A percentile compares a stretch with the other conserved stretches of the same genome.
Conservation (phyloP, 225 moss, liverwort and hornwort species). For the Pseudisothecium myosuroides region DNA sequence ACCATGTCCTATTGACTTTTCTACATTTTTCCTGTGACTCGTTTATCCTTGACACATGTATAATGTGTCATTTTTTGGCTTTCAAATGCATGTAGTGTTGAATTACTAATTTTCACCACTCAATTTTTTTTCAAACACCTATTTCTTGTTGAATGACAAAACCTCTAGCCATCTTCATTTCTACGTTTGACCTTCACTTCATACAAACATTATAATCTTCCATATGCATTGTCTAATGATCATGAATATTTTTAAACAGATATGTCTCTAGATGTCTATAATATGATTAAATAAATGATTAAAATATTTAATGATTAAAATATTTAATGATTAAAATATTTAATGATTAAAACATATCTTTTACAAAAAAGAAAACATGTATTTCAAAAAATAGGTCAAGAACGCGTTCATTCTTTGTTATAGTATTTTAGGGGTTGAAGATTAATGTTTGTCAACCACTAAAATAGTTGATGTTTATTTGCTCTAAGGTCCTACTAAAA, state of each 20-base stretch:
- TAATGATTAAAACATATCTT: neutral
- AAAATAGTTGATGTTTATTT: neutral
- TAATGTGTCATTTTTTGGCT: no score
- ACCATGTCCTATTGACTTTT: neutral
- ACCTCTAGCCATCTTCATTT: neutral
- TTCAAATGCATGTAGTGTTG: neutral
- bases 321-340: neutral
- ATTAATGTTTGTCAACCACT: neutral
- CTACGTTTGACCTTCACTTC: rapidly evolving
- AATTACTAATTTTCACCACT: neutral
- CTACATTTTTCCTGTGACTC: rapidly evolving
- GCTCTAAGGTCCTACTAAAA: neutral
- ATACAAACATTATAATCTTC: neutral
- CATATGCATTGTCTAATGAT: rapidly evolving
- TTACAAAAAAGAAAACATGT: rapidly evolving
- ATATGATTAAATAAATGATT: neutral
- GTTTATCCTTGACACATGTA: neutral
- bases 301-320: neutral
- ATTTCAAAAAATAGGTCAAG: neutral
- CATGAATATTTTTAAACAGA: neutral
- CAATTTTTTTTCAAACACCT: neutral
- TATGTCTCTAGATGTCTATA: rapidly evolving
- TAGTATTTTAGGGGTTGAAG: rapidly evolving
- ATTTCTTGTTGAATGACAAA: neutral
- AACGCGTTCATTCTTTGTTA: neutral